Evolutionary conservation across 371 early-diverging fungal genomes (phyloP), one percentile per base, ranked within the genome.

Genomic region (Saksenaea oblongispora): DNA sequence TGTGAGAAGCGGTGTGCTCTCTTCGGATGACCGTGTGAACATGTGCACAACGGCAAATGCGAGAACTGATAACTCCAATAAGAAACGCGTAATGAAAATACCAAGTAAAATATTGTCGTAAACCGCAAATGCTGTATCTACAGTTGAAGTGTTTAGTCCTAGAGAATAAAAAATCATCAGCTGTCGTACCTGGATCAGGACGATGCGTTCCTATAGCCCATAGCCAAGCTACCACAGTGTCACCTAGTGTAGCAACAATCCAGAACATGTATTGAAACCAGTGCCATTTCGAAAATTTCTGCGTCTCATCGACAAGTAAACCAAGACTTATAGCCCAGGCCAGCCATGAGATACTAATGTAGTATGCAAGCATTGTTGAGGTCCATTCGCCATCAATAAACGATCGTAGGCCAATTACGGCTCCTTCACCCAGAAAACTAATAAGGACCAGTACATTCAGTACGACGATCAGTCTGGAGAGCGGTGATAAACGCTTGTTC

Each of bases 211-310:
- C 75, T 1, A 69, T 60, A 1, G 65, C 41, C 83, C 83, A 82
- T 10, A 78, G 37, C 80, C 83, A 76, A 1, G 58, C 78, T 31
- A 79, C 63, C 11, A 66, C 24, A 5, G 74, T 73, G 39, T 82
- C 83, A 14, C 70, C 70, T 4, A 76, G 24, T 15, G 59, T 54
- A 34, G 73, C 73, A 9, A 66, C 57, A 26, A 66, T 66, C 71
- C 76, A 82, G 58, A 76, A 79, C 17, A 62, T 54, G 55, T 82
- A 82, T 34, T 79, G 83, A 13, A 74, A 51, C 83, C 83, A 82
- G 47, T 71, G 63, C 79, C 79, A 82, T 58, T 68, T 67, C 4
- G 70, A 66, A 31, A 72, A 78, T 47, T 72, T 71, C 53, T 71
- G 66, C 1, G 76, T 70, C 62, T 82, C 79, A 47, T 75, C 69